Percentiles rank a stretch among this genome's conserved stretches.
Evolutionary conservation across 305 asterid species (phyloP).

Genomic region (Fraxinus baroniana): DNA sequence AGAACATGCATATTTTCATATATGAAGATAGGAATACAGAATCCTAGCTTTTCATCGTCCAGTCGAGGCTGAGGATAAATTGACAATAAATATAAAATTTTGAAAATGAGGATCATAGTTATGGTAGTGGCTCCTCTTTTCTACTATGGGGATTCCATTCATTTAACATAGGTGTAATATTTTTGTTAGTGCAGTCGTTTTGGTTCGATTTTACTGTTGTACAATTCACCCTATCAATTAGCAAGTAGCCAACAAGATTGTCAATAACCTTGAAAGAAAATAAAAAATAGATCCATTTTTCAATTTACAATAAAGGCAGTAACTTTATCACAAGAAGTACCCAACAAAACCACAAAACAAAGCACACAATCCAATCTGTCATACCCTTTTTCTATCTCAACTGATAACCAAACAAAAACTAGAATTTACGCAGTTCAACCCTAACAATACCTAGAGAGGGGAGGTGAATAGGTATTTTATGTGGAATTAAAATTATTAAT

Average conservation of each 20-base stretch:
- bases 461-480: too few species aligned
- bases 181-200: not conserved
- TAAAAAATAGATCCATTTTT: conserved; percentile 10
- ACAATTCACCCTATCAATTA: not conserved
- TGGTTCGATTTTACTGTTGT: not conserved
- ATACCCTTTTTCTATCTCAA: not conserved
- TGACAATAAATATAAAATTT: too few species aligned
- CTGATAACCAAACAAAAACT: not conserved
- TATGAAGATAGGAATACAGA: too few species aligned
- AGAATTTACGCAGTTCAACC: too few species aligned
- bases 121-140: not conserved
- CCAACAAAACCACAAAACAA: conserved; percentile 19
- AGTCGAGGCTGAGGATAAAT: too few species aligned
- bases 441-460: too few species aligned
- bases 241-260: not conserved
- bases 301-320: not conserved
- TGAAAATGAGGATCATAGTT: too few species aligned
- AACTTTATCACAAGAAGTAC: conserved; percentile 26
- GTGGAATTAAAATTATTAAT: too few species aligned
- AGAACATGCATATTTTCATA: too few species aligned
- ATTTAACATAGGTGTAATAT: not conserved
- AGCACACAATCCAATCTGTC: conserved; percentile 14
- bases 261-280: not conserved
- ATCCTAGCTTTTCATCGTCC: too few species aligned
- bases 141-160: not conserved